These are phyloP conservation scores for Syzygium malaccense DNA, from an alignment of 441 rosid genomes.

Conservation along the genomic window DNA sequence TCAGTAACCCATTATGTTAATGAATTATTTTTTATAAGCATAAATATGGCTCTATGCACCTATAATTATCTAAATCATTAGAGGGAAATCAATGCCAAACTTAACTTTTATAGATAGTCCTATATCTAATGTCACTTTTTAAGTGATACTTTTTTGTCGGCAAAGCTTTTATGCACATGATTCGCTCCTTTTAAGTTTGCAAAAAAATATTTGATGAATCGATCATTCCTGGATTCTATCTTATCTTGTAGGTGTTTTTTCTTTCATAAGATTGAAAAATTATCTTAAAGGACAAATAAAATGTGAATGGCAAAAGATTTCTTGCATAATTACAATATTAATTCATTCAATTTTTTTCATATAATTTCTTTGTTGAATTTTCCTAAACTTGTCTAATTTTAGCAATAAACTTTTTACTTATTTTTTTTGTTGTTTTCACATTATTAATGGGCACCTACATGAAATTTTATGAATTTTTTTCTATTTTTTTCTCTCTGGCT, in stretches of 20 bases:
- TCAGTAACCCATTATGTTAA: neutral
- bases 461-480: neutral
- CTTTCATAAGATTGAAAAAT: neutral
- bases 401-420: too few species aligned
- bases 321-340: neutral
- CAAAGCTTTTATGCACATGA: neutral
- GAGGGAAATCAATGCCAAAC: neutral
- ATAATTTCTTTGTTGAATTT: neutral
- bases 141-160: neutral
- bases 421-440: too few species aligned
- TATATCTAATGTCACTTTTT: neutral
- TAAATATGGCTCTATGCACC: neutral
- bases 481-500: neutral
- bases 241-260: neutral
- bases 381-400: neutral
- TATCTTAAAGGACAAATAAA: neutral
- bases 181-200: neutral
- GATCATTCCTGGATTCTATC: neutral
- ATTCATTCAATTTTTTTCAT: neutral
- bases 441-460: neutral
- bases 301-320: neutral
- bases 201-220: neutral
- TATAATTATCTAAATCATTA: neutral
- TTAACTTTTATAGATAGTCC: neutral
- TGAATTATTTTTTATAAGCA: neutral